Base-by-base conservation (phyloP, 257 asterid genomes). In the Gentiana macrophylla region DNA sequence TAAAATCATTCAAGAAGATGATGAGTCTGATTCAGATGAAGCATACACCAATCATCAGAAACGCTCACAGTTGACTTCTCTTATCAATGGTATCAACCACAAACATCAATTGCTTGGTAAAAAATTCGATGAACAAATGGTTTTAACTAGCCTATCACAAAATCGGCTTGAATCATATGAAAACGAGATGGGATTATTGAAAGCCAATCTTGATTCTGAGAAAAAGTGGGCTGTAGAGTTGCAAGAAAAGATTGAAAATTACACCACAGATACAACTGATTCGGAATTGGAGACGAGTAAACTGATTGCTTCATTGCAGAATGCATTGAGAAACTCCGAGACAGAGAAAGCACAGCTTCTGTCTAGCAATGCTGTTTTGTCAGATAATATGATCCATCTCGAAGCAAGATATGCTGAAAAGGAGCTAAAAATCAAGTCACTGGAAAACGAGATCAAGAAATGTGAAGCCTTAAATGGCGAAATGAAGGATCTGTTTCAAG, bases 301-400 rank as follows among this genome's bases (percentile, higher is more conserved):
- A 69, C 70, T 80, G 72, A 72, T 60, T 46, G 64, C 54, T 59
- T 78, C 69, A 32, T 63, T 79, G 50, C 70, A 69, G 64, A 79
- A 78, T 56, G 69, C 83, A 50, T 63, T 8, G 81, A 72, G 56
- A 70, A 62, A 24, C 72, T 77, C 37, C 66, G 74, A 66, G 63
- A 32, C 67, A 37, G 87, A 80, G 69, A 85, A 77, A 73, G 74
- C 72, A 59, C 75, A 81, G 34, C 69, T 86, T n/a, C 86, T 76
- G 61, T 71, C 88, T 60, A 66, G 70, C 37, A 72, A 78, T 52
- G 66, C 79, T 56, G 46, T 65, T 55, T 41, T 83, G 68, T 64
- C 80, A 5, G 80, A 74, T 64, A 48, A 62, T 35, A 54, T 74
- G 64, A 52, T 35, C 48, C 70, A 65, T 66, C 71, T 70, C 24